Evolutionary conservation across 75 land plant species (phyloP), one percentile per base, ranked within the genome.

Genomic region (Pinus taeda): DNA sequence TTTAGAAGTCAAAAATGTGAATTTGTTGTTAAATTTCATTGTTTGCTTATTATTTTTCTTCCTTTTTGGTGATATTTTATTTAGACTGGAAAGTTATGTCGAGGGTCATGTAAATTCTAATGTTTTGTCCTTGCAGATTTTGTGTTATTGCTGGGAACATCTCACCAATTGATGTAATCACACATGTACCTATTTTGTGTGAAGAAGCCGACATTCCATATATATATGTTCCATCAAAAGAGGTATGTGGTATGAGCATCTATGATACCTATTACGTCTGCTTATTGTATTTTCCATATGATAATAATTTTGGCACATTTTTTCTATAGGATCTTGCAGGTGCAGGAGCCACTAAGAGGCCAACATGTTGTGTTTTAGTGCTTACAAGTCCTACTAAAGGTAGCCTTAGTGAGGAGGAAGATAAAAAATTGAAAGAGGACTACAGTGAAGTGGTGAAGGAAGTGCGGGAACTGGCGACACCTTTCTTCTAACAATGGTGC

Each of bases 71-170:
- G 55, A 49, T 49, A 49, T 49, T 49, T 39, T 49, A 49, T 49
- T 49, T 11, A 49, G 11, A 49, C 55, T 11, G 9, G 53, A 45
- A 49, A 49, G 12, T 49, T 49, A 11, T 9, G 11, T 49, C 42
- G 20, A 18, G 6, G 12, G n/a, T 18, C 8, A 42, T 42, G 39
- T 22, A 42, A 42, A 8, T 37, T 69, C 2, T 49, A 42, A 20
- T 3, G n/a, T 20, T 69, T 55, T 45, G 29, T 76, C 59, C 37
- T 24, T 84, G 85, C 90, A 96, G 99, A 78, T 61, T 96, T 60
- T 95, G 98, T 86, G 88, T 96, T 6, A 94, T 96, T 76, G 99
- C 99, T 18, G 99, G 98, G 37, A 93, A 96, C 78, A 96, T 96
- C 57, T 90, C 95, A 59, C 98, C 98, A 29, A 94, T 96, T 77